A percentile compares a stretch with the other conserved stretches of the same genome.
phyloP scores from a whole-genome alignment of 495 filamentous ascomycete genomes.

The Tuber brumale region DNA sequence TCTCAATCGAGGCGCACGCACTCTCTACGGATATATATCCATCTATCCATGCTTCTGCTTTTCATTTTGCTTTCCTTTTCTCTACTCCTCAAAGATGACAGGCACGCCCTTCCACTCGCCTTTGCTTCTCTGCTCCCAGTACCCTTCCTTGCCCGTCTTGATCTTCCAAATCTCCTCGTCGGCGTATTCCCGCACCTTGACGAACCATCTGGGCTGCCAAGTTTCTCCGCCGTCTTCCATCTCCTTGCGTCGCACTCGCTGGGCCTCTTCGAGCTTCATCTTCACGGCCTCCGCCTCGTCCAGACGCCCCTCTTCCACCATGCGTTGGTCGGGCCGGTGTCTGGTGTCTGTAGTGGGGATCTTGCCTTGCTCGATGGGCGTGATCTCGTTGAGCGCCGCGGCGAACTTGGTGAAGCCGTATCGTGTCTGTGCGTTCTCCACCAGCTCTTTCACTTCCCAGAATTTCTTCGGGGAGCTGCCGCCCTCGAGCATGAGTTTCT shows the following conservation, averaged over 20 bases:
- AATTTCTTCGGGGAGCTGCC: slow-evolving; percentile 58
- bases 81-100: slow-evolving; percentile 57
- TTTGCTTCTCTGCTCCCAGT: slow-evolving; percentile 78
- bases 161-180: slow-evolving; percentile 75
- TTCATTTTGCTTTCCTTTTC: neutral
- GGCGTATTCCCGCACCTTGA: slow-evolving; percentile 50
- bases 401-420: slow-evolving; percentile 88
- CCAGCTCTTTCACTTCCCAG: slow-evolving; percentile 71
- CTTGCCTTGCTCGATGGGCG: slow-evolving; percentile 62
- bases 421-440: slow-evolving; percentile 63
- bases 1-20: neutral
- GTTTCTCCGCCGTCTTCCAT: slow-evolving; percentile 65
- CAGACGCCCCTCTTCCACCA: slow-evolving; percentile 71
- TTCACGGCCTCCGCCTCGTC: slow-evolving; percentile 82
- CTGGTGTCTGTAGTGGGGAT: slow-evolving; percentile 70
- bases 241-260: slow-evolving; percentile 65
- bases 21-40: neutral
- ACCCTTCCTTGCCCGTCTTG: slow-evolving; percentile 72
- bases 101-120: slow-evolving; percentile 65
- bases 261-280: slow-evolving; percentile 72
- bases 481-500: slow-evolving; percentile 53
- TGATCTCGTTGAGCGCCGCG: slow-evolving; percentile 80
- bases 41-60: neutral
- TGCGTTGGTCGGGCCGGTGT: slow-evolving; percentile 85
- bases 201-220: slow-evolving; percentile 78